Evolutionary conservation across 495 filamentous ascomycete genomes (phyloP).

Genomic region (Oleoguttula mirabilis): DNA sequence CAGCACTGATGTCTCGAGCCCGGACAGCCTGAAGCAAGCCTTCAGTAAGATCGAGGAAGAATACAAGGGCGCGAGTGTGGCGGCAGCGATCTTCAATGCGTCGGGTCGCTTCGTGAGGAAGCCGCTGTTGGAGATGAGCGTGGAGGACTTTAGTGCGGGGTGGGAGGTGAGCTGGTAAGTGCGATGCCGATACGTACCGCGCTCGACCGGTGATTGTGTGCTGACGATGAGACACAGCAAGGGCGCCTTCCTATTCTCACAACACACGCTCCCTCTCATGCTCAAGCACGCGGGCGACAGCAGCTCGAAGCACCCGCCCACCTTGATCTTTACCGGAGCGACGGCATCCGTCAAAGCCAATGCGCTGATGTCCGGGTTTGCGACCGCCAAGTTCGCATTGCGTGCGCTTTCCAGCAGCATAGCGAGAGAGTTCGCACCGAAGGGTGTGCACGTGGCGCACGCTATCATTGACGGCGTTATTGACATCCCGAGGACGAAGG

Average conservation of each 20-base stretch:
- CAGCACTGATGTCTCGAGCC: slow-evolving; percentile 56
- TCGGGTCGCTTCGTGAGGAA: slow-evolving; percentile 56
- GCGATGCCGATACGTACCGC: too few species aligned
- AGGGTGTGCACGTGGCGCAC: slow-evolving; percentile 82
- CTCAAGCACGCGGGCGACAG: slow-evolving; percentile 41
- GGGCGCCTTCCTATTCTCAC: slow-evolving; percentile 69
- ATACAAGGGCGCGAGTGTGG: slow-evolving; percentile 28
- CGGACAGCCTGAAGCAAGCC: slow-evolving; percentile 49
- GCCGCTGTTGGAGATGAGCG: slow-evolving; percentile 64
- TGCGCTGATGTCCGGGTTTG: slow-evolving; percentile 58
- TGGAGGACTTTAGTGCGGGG: slow-evolving; percentile 49
- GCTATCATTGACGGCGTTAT: slow-evolving; percentile 73
- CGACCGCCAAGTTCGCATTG: slow-evolving; percentile 67
- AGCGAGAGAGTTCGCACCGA: slow-evolving; percentile 76
- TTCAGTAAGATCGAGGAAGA: slow-evolving; percentile 54
- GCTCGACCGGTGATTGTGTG: not conserved
- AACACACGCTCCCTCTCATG: slow-evolving; percentile 60
- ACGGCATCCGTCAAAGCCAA: slow-evolving; percentile 70
- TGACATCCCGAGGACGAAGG: slow-evolving; percentile 63
- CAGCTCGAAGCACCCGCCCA: slow-evolving; percentile 50
- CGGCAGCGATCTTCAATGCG: slow-evolving; percentile 76
- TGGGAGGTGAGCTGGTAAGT: slow-evolving; percentile 52
- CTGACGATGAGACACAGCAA: slow-evolving; percentile 15
- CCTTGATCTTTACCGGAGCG: slow-evolving; percentile 79
- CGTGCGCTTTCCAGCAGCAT: slow-evolving; percentile 67